Conservation (phyloP, 257 asterid species). For the Phtheirospermum japonicum region DNA sequence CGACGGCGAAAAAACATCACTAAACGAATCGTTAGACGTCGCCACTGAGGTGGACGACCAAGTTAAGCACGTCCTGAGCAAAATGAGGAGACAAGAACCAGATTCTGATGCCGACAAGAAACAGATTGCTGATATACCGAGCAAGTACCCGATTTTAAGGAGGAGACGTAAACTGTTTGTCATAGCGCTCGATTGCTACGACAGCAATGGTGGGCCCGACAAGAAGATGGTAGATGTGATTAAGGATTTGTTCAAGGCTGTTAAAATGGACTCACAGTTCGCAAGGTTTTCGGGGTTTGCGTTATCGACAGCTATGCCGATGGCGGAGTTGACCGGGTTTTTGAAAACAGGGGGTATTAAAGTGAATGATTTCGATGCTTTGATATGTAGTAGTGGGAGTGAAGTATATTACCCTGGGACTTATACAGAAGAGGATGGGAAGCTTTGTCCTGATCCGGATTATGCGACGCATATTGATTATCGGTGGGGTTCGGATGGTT, state of each 20-base stretch:
- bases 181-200: constrained; percentile 76
- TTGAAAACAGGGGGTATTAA: constrained; percentile 52
- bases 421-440: constrained; percentile 47
- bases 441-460: constrained; percentile 55
- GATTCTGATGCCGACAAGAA: constrained; percentile 43
- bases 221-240: constrained; percentile 51
- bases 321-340: constrained; percentile 48
- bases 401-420: constrained; percentile 74
- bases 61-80: constrained; percentile 64
- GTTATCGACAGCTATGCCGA: constrained; percentile 73
- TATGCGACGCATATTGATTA: constrained; percentile 75
- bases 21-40: constrained; percentile 49
- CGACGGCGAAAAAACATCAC: constrained; percentile 71
- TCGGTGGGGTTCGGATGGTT: constrained; percentile 85
- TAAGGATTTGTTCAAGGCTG: constrained; percentile 54
- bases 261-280: constrained; percentile 49
- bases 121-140: constrained; percentile 31
- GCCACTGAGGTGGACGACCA: constrained; percentile 50
- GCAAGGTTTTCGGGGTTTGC: constrained; percentile 62
- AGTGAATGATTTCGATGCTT: constrained; percentile 63
- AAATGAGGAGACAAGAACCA: constrained; percentile 51
- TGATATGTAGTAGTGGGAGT: constrained; percentile 81
- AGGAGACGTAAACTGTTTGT: constrained; percentile 59
- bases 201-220: constrained; percentile 53
- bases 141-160: constrained; percentile 71